Evolutionary conservation across 495 filamentous ascomycete species (phyloP), one percentile per base, ranked within the genome.

Genomic region (Talaromyces proteolyticus): DNA sequence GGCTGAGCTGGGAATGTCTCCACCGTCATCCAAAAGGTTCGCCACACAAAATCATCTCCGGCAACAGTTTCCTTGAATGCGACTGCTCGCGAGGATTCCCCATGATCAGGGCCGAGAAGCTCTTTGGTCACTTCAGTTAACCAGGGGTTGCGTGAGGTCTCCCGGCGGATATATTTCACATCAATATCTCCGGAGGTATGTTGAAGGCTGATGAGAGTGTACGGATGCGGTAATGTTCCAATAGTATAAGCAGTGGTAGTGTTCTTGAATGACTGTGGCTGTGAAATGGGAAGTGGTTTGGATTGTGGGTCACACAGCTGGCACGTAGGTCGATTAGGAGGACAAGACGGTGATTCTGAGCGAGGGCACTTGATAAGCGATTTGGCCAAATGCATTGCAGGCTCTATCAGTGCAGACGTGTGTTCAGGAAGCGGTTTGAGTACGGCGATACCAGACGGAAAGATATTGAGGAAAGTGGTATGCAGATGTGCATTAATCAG

Each of bases 401-500:
- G 84, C 17, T 80, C 69, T 29, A 87, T 77, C 40, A 95, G 67
- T 23, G 83, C 74, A 3, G 87, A 84, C 10, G 87, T 88, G 60
- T 88, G 81, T 44, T 85, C 67, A 3, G 84, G 74, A 29, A 85
- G 75, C 4, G 92, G 89, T 51, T 91, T 89, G 17, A 96, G 66
- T 36, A 97, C 79, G 10, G 82, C 76, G 47, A 97, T 84, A 11
- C 92, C 91, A 2, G 68, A 67, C 1, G 72, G 63, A 71, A 91
- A 96, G n/a, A 72, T 70, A 57, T 83, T 86, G 52, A 92, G 88
- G 74, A 90, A 95, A 42, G 83, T 88, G 43, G 75, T 81, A 59
- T 96, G 93, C 10, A 96, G 78, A 61, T 98, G 93, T 0, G 82
- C 75, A 59, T 88, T 89, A 57, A 97, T 89, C 43, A 98, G 79